Conservation (phyloP, 1,284 basidiomycete species). For the Moesziomyces sp. region DNA sequence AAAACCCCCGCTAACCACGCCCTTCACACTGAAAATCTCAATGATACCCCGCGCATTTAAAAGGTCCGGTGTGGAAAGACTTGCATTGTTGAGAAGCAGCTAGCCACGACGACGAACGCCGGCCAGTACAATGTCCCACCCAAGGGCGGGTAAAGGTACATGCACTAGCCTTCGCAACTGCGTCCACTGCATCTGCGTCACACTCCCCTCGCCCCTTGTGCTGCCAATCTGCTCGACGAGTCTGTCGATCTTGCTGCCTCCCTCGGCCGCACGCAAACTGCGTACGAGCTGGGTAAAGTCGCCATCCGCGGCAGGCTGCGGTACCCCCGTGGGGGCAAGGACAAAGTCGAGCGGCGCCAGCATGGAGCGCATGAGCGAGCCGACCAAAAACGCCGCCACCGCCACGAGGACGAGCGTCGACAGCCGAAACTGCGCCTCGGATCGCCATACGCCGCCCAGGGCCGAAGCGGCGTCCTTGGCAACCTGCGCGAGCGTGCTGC, state of each 20-base stretch:
- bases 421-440: slow-evolving; percentile 31
- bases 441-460: slow-evolving; percentile 15
- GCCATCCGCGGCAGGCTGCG: neutral
- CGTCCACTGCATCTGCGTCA: slow-evolving; percentile 48
- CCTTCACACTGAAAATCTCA: too few species aligned
- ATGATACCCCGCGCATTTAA: too few species aligned
- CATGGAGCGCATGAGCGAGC: slow-evolving; percentile 85
- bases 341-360: slow-evolving; percentile 92
- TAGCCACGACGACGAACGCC: slow-evolving; percentile 22
- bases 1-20: too few species aligned
- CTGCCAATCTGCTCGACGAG: neutral
- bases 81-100: neutral
- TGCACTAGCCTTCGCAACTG: slow-evolving; percentile 39
- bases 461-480: slow-evolving; percentile 12
- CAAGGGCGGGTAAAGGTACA: slow-evolving; percentile 16
- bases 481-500: slow-evolving; percentile 23
- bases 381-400: slow-evolving; percentile 88
- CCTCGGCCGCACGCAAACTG: slow-evolving; percentile 3
- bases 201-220: slow-evolving; percentile 6
- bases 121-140: slow-evolving; percentile 46
- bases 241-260: neutral
- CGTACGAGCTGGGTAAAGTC: slow-evolving; percentile 19
- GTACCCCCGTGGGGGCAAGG: slow-evolving; percentile 31
- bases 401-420: slow-evolving; percentile 75
- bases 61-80: too few species aligned